Base-by-base conservation (phyloP, 371 early-diverging fungal species). In the Apophysomyces variabilis region DNA sequence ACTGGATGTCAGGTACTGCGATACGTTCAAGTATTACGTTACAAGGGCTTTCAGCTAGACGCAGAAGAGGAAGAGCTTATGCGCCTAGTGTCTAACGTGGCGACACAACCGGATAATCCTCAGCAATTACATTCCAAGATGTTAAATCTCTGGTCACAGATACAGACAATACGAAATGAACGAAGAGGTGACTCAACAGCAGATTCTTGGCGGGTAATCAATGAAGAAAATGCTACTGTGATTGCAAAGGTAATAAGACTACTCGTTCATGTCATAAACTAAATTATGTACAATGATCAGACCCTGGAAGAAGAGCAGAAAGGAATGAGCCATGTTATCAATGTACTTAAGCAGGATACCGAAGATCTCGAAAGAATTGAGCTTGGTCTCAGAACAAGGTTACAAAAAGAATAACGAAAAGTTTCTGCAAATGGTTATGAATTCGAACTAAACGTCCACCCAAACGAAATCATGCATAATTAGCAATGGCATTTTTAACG, bases 1-100 rank as follows among this genome's bases (percentile, higher is more conserved):
- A 62, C 3, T 46, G 5, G 36, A 14, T 65, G 1, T 8, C 56
- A 71, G 71, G 35, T 72, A 37, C 66, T 72, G 12, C 64, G 67
- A 21, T 59, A 37, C 7, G 72, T 72, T 11, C 72, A 72, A 59
- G 65, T 72, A 5, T 56, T 72, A 21, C 72, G 72, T n/a, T 72
- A 72, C 60, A 72, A 68, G 56, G 72, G 72, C 21, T 67, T 65
- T 50, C 68, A 64, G 11, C 58, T 72, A 2, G 56, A 65, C 6
- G 41, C 57, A 14, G 60, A 67, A 21, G 72, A 72, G 60, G 61
- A 72, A 26, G 57, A 62, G 46, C 43, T 72, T 6, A 62, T 65
- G 60, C 47, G 65, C 35, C 21, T 18, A 18, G 44, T 72, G 60
- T 58, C 67, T 39, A 35, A 36, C 5, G 18, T 67, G 35, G 50